Percentiles rank a stretch among this genome's conserved stretches.
phyloP scores from a whole-genome alignment of 148 eudicot genomes.

The Pouteria glomerata region DNA sequence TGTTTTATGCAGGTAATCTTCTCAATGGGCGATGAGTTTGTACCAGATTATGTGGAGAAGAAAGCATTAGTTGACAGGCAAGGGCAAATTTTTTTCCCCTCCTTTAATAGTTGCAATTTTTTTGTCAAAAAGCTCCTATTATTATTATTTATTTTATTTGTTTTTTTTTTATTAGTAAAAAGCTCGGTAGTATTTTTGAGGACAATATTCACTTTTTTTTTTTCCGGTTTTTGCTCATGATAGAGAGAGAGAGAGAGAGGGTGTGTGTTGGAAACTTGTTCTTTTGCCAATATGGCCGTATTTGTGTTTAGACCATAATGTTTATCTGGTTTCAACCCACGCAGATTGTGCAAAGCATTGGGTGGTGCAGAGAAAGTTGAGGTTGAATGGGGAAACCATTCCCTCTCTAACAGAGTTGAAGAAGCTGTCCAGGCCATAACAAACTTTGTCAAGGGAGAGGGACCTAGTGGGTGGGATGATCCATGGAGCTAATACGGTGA shows the following conservation, averaged over 20 bases:
- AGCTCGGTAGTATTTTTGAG: background rate
- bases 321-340: background rate
- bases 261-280: background rate
- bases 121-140: too few species aligned
- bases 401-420: slow-evolving; percentile 74
- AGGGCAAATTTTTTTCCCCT: slow-evolving; percentile 9
- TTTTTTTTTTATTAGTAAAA: too few species aligned
- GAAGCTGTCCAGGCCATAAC: slow-evolving; percentile 85
- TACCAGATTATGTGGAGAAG: slow-evolving; percentile 90
- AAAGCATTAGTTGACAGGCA: slow-evolving; percentile 74
- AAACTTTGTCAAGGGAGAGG: slow-evolving; percentile 67
- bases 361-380: slow-evolving; percentile 96
- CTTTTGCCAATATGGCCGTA: background rate
- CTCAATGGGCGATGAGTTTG: slow-evolving; percentile 87
- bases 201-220: background rate
- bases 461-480: slow-evolving; percentile 94
- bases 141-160: too few species aligned
- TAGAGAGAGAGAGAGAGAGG: background rate
- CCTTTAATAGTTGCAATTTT: background rate
- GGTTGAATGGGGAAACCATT: slow-evolving; percentile 80
- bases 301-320: background rate
- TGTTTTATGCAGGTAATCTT: slow-evolving; percentile 57
- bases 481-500: slow-evolving; percentile 62
- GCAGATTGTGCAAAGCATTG: slow-evolving; percentile 85
- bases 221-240: background rate